Evolutionary conservation across 164 flowering plant genomes (phyloP).

Genomic region (Chloranthus sessilifolius): DNA sequence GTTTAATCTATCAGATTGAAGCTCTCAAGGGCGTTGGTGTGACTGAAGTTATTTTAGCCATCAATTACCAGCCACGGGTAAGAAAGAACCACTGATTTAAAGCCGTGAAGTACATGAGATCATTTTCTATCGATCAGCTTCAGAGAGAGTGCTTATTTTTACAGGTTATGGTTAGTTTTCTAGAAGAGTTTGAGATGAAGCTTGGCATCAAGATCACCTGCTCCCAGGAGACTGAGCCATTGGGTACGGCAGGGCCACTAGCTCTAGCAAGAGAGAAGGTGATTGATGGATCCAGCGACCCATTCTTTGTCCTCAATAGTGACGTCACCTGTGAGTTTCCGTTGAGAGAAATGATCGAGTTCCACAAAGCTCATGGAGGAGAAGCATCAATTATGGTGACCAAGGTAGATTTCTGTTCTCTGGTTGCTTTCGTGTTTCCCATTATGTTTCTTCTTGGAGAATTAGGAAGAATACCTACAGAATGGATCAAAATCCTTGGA

Average conservation of each 20-base stretch:
- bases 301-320: constrained; percentile 26
- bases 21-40: constrained; percentile 24
- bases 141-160: not conserved
- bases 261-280: constrained; percentile 20
- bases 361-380: constrained; percentile 21
- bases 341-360: constrained; percentile 21
- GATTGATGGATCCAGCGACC: constrained; percentile 14
- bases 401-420: constrained; percentile 11
- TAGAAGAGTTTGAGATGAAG: constrained; percentile 20
- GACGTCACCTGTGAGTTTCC: constrained; percentile 20
- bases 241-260: constrained; percentile 26
- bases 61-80: constrained; percentile 27
- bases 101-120: too few relatives aligned
- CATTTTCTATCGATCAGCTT: too few relatives aligned
- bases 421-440: not conserved
- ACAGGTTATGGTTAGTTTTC: constrained; percentile 20
- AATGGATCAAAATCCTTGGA: too few relatives aligned
- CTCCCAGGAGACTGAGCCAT: constrained; percentile 22
- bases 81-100: not conserved
- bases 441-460: not conserved
- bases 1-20: constrained; percentile 13
- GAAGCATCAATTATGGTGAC: constrained; percentile 27
- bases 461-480: not conserved
- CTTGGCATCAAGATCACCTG: constrained; percentile 21
- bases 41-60: constrained; percentile 22